Percentiles rank a stretch among this genome's conserved stretches.
These are phyloP conservation scores for Kodamaea hsintzibuensis DNA, from an alignment of 805 yeast species.

Conservation along the genomic window DNA sequence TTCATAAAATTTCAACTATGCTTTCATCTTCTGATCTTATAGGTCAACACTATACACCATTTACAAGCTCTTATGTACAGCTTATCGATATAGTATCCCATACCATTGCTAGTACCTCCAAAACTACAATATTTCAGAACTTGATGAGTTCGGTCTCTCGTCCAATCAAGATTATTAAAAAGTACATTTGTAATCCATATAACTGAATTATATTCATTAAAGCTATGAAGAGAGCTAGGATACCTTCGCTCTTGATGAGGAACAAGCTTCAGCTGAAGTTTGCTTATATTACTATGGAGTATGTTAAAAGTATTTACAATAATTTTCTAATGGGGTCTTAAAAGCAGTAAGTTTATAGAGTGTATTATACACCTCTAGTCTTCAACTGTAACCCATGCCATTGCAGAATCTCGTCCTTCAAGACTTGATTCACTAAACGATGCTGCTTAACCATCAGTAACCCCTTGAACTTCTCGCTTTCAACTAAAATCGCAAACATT, in stretches of 20 bases:
- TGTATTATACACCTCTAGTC: conserved; percentile 45
- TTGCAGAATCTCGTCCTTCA: conserved; percentile 79
- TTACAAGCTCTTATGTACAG: no score
- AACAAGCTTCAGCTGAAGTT: neutral
- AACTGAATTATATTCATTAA: neutral
- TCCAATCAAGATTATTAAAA: neutral
- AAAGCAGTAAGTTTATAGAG: no score
- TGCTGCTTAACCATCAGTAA: conserved; percentile 88
- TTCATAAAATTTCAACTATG: no score
- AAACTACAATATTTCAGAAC: neutral
- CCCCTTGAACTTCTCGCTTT: conserved; percentile 74
- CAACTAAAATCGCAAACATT: conserved; percentile 87
- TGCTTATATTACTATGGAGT: neutral
- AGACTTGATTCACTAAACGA: conserved; percentile 75
- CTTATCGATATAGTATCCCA: no score
- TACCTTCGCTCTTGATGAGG: neutral
- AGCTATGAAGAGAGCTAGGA: no score
- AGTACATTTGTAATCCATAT: neutral
- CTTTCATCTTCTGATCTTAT: no score
- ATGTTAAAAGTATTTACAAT: neutral
- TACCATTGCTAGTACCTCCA: neutral
- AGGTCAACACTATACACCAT: no score
- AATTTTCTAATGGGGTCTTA: no score
- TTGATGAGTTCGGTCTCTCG: neutral
- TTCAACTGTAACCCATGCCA: conserved; percentile 95